Conservation (phyloP, 2,329 filamentous ascomycete genomes). For the Botrytis byssoidea region DNA sequence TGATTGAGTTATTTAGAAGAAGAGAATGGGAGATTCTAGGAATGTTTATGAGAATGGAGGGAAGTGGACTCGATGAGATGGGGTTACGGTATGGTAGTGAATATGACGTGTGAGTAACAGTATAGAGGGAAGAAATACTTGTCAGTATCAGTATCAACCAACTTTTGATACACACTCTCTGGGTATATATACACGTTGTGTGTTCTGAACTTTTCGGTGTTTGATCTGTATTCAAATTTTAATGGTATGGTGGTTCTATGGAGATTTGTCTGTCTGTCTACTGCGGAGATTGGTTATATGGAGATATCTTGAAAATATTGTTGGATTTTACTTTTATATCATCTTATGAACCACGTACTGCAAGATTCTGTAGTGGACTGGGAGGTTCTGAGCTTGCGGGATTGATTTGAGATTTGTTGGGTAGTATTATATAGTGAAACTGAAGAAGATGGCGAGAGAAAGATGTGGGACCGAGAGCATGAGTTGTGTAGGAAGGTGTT, state of each 20-base stretch:
- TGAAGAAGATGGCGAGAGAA: neutral
- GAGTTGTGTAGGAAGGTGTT: neutral
- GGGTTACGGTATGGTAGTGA: neutral
- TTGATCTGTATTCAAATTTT: no score
- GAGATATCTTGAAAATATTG: neutral
- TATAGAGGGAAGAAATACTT: neutral
- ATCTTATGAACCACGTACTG: neutral
- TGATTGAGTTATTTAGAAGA: no score
- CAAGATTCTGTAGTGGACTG: neutral
- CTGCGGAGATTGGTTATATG: neutral
- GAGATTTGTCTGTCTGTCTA: neutral
- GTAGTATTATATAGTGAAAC: neutral
- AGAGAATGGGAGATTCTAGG: neutral
- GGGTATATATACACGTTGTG: accelerated
- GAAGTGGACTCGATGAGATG: neutral
- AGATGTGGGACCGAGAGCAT: no score
- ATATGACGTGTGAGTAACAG: neutral
- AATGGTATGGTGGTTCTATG: neutral
- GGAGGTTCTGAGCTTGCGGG: neutral
- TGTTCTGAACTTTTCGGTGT: neutral
- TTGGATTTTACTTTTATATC: neutral
- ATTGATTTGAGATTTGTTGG: no score
- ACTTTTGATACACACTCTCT: neutral
- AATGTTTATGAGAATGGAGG: neutral
- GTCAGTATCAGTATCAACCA: neutral